Evolutionary conservation across 768 basidiomycete species (phyloP).

Genomic region (Lactarius quietus): DNA sequence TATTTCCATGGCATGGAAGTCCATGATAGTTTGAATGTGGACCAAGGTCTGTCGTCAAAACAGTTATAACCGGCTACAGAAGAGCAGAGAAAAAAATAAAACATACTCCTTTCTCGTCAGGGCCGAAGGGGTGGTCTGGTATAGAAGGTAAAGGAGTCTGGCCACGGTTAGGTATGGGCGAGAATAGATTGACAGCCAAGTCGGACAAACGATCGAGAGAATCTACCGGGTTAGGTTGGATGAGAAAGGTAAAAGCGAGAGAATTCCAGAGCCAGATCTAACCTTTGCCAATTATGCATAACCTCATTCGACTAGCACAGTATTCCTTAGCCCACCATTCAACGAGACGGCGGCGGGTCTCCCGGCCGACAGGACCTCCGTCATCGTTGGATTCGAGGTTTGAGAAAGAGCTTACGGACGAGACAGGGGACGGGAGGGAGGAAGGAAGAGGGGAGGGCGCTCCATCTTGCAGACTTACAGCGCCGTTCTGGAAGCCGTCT

Average conservation of each 20-base stretch:
- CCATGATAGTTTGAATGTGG: slow-evolving; percentile 85
- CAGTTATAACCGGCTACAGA: not conserved
- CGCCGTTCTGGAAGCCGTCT: slow-evolving; percentile 38
- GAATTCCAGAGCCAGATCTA: not conserved
- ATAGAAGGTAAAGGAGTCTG: slow-evolving; percentile 59
- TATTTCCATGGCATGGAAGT: slow-evolving; percentile 78
- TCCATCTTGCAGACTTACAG: slow-evolving; percentile 32
- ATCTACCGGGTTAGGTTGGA: slow-evolving; percentile 42
- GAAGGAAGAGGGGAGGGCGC: slow-evolving; percentile 34
- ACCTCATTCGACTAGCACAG: slow-evolving; percentile 75
- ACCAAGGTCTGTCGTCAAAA: slow-evolving; percentile 59
- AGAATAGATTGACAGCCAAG: slow-evolving; percentile 63
- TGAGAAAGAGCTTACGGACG: slow-evolving; percentile 48
- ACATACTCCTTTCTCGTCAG: slow-evolving; percentile 66
- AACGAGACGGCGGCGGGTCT: slow-evolving; percentile 70
- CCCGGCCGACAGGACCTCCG: slow-evolving; percentile 74
- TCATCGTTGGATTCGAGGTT: slow-evolving; percentile 54
- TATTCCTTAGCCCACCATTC: slow-evolving; percentile 86
- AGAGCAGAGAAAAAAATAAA: not conserved
- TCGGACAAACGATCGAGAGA: slow-evolving; percentile 68
- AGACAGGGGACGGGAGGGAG: slow-evolving; percentile 55
- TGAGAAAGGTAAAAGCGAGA: not conserved
- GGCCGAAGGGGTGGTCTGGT: slow-evolving; percentile 71
- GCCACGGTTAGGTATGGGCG: slow-evolving; percentile 63
- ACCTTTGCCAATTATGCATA: slow-evolving; percentile 82